Base-by-base conservation (phyloP, 768 basidiomycete species). In the Mrakia frigida region DNA sequence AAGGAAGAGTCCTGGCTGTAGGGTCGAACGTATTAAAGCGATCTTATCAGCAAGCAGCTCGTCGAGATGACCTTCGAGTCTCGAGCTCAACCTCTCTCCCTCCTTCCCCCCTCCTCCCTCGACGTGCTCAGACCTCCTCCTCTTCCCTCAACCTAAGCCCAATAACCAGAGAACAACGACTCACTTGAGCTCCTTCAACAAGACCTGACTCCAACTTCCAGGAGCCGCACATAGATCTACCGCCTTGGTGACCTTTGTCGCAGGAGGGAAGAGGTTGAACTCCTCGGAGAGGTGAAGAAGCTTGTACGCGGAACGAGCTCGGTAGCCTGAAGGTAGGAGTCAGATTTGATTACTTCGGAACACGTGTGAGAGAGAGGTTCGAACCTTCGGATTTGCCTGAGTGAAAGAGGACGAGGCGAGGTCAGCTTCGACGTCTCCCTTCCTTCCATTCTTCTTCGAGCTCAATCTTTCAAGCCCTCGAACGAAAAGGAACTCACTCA, bases 141-240 rank as follows among this genome's bases (percentile, higher is more conserved):
- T 33, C 61, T n/a, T 37, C 18, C 46, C 16, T 9, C 46, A 37
- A 3, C n/a, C n/a, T n/a, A n/a, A n/a, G n/a, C n/a, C n/a, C n/a
- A n/a, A n/a, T n/a, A n/a, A n/a, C n/a, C n/a, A n/a, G 61, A 37
- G 31, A 33, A 37, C 11, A 37, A 33, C 33, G 31, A 59, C 70
- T 60, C 60, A 80, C 80, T 79, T 80, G 59, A 80, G 74, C 56
- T 77, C 74, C 5, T 73, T 67, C 21, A 74, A 63, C 25, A 80
- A 60, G 18, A 80, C 80, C 60, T 80, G 80, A 74, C 67, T 74
- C 80, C 79, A 79, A 61, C 33, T 43, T 71, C 81, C 82, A 0
- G 82, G 82, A 14, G 82, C 82, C 5, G 82, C 82, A 52, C 82
- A 83, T 1, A 83, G 79, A 65, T 83, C 82, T 2, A 82, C 82